Evolutionary conservation across 2,329 filamentous ascomycete species (phyloP).

Genomic region (Microdochium nivale): DNA sequence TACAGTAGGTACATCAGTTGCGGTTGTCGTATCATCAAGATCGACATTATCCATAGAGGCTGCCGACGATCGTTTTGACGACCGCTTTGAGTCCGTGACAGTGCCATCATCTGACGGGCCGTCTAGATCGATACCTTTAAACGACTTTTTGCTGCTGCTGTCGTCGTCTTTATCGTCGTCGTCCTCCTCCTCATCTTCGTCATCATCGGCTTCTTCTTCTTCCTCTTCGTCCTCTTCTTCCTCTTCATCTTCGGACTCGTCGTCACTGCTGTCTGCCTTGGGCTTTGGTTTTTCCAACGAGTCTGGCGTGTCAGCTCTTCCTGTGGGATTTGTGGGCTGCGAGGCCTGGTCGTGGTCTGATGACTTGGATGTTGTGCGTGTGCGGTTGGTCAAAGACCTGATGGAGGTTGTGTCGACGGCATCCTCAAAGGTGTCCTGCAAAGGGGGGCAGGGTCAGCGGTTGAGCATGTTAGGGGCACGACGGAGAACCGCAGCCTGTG

Average conservation of each 20-base stretch:
- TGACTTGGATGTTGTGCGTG: slow-evolving; percentile 22
- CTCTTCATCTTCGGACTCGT: slow-evolving; percentile 16
- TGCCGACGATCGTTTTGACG: slow-evolving; percentile 14
- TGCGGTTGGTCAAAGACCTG: slow-evolving; percentile 51
- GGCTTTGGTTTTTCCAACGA: slow-evolving; percentile 11
- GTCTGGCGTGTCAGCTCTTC: slow-evolving; percentile 10
- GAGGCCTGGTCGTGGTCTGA: slow-evolving; percentile 2
- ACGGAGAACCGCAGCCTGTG: not conserved
- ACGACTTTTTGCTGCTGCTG: slow-evolving; percentile 1
- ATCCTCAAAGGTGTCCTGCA: slow-evolving; percentile 75
- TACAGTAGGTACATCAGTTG: not conserved
- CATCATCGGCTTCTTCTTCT: slow-evolving; percentile 25
- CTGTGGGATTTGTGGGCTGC: not conserved
- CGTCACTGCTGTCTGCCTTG: slow-evolving; percentile 15
- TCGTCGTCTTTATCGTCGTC: slow-evolving; percentile 62
- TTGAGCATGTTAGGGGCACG: not conserved
- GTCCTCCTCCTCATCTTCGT: slow-evolving; percentile 27
- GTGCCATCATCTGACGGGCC: slow-evolving; percentile 7
- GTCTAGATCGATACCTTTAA: slow-evolving; percentile 25
- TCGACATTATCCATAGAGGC: slow-evolving; percentile 43
- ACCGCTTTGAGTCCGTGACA: slow-evolving; percentile 33
- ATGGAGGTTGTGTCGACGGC: slow-evolving; percentile 58
- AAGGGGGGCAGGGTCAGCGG: not conserved
- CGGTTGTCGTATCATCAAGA: not conserved
- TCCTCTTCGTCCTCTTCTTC: slow-evolving; percentile 11